Evolutionary conservation across 495 filamentous ascomycete species (phyloP).

Genomic region (Astrocystis sublimbata): DNA sequence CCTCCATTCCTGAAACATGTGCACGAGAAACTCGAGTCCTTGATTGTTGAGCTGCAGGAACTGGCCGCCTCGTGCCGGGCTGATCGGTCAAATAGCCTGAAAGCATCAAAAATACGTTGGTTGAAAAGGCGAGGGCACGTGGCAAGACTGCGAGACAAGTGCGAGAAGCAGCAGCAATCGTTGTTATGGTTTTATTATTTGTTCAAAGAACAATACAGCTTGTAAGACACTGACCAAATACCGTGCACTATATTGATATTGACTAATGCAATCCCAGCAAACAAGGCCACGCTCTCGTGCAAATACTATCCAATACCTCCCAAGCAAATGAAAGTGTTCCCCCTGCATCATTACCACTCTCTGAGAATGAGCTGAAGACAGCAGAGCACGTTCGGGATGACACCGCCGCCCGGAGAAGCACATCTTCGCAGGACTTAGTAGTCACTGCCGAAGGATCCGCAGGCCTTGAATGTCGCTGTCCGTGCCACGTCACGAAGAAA

Average conservation of each 20-base stretch:
- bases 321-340: background rate
- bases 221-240: background rate
- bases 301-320: background rate
- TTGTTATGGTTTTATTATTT: background rate
- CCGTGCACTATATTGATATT: background rate
- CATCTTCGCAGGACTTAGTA: background rate
- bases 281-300: background rate
- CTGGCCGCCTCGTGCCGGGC: background rate
- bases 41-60: background rate
- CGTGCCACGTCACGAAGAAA: background rate
- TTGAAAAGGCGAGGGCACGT: slow-evolving; percentile 1
- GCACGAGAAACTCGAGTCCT: background rate
- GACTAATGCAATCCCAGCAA: background rate
- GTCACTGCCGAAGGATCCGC: background rate
- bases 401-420: too few species aligned
- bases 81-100: background rate
- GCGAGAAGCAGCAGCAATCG: background rate
- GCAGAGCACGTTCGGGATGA: background rate
- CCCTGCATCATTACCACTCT: background rate
- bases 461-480: background rate
- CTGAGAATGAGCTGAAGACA: too few species aligned
- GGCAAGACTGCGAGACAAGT: background rate
- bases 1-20: slow-evolving; percentile 3
- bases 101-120: slow-evolving; percentile 5
- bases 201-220: background rate